Evolutionary conservation across 306 rosid genomes (phyloP).

Genomic region (Morella rubra): DNA sequence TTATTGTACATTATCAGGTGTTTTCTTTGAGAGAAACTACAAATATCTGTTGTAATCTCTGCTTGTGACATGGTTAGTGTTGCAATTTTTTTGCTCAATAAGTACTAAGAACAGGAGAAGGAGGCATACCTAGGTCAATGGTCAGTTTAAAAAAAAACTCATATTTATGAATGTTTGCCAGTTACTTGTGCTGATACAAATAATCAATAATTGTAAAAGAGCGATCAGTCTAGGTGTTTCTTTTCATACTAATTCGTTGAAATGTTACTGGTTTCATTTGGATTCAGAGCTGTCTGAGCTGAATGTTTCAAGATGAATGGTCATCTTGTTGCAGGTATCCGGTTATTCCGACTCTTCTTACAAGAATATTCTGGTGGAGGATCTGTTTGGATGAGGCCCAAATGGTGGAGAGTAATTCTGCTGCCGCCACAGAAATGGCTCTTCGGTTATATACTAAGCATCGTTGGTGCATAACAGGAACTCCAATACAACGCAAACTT

Average conservation of each 20-base stretch:
- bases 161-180: not conserved
- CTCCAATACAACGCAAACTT: conserved; percentile 92
- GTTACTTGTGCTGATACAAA: not conserved
- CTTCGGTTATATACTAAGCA: conserved; percentile 73
- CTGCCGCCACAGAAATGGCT: conserved; percentile 93
- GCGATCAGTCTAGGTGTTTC: not conserved
- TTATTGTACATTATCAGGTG: not conserved
- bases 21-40: not conserved
- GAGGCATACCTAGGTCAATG: not conserved
- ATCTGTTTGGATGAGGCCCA: conserved; percentile 98
- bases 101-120: not conserved
- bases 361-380: conserved; percentile 98
- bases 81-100: not conserved
- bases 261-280: conserved; percentile 12
- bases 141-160: not conserved
- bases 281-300: not conserved
- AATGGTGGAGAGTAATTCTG: conserved; percentile 90
- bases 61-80: not conserved
- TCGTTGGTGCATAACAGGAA: conserved; percentile 94
- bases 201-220: not conserved
- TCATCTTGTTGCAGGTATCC: conserved; percentile 63
- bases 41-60: not conserved
- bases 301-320: conserved; percentile 19
- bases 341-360: conserved; percentile 84
- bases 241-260: not conserved